Percentiles rank a stretch among this genome's conserved stretches.
Evolutionary conservation across 2,329 filamentous ascomycete genomes (phyloP).

Genomic region (Aspergillus chevalieri): DNA sequence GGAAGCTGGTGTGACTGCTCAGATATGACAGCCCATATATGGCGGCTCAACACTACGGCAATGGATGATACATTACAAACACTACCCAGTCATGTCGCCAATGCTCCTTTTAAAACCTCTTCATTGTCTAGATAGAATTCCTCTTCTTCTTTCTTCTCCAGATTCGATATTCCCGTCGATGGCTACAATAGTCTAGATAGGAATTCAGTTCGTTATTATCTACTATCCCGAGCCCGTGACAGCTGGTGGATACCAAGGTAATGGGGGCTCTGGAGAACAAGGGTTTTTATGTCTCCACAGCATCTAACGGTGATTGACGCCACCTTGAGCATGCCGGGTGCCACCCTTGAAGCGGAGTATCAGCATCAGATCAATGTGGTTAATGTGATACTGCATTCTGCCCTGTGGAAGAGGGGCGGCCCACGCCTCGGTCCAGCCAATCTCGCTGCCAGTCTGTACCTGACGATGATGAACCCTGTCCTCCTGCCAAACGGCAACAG

Average conservation of each 20-base stretch:
- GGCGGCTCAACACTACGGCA: too few relatives aligned
- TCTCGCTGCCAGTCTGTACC: conserved; percentile 35
- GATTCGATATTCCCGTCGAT: too few relatives aligned
- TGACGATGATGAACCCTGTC: conserved; percentile 46
- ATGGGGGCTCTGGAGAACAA: conserved; percentile 11
- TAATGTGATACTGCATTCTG: conserved; percentile 19
- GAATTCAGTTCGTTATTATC: too few relatives aligned
- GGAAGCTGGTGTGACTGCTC: conserved; percentile 4
- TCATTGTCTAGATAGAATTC: too few relatives aligned
- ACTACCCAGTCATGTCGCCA: too few relatives aligned
- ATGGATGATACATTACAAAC: too few relatives aligned
- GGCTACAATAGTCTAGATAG: too few relatives aligned
- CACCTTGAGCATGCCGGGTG: conserved; percentile 16
- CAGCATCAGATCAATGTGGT: conserved; percentile 17
- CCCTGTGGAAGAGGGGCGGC: conserved; percentile 14
- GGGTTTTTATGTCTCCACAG: conserved; percentile 16
- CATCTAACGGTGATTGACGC: conserved; percentile 18
- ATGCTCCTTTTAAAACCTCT: too few relatives aligned
- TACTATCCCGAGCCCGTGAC: too few relatives aligned
- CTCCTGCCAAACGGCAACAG: conserved; percentile 37
- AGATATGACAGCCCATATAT: too few relatives aligned
- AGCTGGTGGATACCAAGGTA: conserved; percentile 8
- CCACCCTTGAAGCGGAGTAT: conserved; percentile 16
- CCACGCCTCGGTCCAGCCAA: background rate
- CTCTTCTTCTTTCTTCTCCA: too few relatives aligned